phyloP scores from a whole-genome alignment of 2,329 filamentous ascomycete genomes.

The Fusarium sp. region DNA sequence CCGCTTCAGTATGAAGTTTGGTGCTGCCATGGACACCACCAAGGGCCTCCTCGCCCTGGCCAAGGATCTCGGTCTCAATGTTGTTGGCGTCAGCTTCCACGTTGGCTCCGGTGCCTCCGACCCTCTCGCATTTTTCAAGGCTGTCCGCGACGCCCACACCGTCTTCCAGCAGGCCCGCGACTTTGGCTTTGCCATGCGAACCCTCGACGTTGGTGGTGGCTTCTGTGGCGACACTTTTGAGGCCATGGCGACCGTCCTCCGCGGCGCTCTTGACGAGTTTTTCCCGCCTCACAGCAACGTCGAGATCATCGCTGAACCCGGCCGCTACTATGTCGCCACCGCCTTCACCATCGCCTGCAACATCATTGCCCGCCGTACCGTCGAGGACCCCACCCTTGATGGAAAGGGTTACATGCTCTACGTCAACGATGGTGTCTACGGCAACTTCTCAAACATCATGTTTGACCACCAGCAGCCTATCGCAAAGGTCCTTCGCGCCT shows the following conservation, averaged over 20 bases:
- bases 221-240: constrained; percentile 95
- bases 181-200: constrained; percentile 86
- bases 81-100: constrained; percentile 97
- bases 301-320: constrained; percentile 94
- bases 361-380: constrained; percentile 93
- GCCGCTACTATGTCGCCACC: constrained; percentile 93
- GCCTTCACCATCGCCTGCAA: constrained; percentile 97
- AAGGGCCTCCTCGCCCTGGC: constrained; percentile 84
- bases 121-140: constrained; percentile 90
- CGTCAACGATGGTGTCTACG: constrained; percentile 96
- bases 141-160: constrained; percentile 87
- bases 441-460: constrained; percentile 99
- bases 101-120: constrained; percentile 97
- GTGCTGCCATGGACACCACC: constrained; percentile 88
- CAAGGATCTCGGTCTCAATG: constrained; percentile 85
- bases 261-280: constrained; percentile 85
- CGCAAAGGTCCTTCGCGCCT: constrained; percentile 82
- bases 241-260: constrained; percentile 85
- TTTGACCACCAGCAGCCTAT: constrained; percentile 97
- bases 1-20: constrained; percentile 97
- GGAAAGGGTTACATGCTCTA: constrained; percentile 94
- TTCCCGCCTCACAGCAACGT: constrained; percentile 82
- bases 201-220: constrained; percentile 93
- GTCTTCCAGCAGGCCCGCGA: constrained; percentile 89
- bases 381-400: constrained; percentile 77